A percentile compares a stretch with the other conserved stretches of the same genome.
Conservation (phyloP, 352 stramenopile genomes). For the Hyphochytrium catenoides region DNA sequence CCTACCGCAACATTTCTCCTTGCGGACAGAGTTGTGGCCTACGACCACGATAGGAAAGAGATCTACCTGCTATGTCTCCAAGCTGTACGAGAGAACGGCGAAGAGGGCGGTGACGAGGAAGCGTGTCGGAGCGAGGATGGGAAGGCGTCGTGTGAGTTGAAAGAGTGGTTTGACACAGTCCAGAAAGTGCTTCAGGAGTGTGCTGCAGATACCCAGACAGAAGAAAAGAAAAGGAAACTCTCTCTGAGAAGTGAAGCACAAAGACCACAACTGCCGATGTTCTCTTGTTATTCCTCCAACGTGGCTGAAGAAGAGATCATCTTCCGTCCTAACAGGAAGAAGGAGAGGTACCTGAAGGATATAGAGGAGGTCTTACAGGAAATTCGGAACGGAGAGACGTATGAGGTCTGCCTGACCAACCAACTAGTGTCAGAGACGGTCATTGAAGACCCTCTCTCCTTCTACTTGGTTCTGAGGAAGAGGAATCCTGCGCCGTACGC, state of each 20-base stretch:
- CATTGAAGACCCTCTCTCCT: slow-evolving; percentile 23
- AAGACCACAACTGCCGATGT: no score
- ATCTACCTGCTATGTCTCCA: slow-evolving; percentile 62
- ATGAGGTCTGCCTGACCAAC: slow-evolving; percentile 90
- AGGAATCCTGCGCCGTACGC: slow-evolving; percentile 85
- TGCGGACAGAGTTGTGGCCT: slow-evolving; percentile 57
- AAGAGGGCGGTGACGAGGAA: no score
- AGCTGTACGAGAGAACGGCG: no score
- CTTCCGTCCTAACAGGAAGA: slow-evolving; percentile 28
- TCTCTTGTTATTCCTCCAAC: no score
- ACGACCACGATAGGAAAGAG: slow-evolving; percentile 40
- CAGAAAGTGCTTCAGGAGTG: no score
- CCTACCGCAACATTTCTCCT: slow-evolving; percentile 73
- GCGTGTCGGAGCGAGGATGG: no score
- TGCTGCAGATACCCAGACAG: neutral
- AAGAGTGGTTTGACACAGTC: no score
- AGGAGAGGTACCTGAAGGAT: slow-evolving; percentile 50
- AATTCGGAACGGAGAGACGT: slow-evolving; percentile 76
- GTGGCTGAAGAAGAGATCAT: slow-evolving; percentile 17
- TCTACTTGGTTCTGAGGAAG: slow-evolving; percentile 68
- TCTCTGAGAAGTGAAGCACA: no score
- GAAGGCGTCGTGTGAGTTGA: no score
- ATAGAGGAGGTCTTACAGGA: slow-evolving; percentile 62
- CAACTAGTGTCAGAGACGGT: slow-evolving; percentile 35
- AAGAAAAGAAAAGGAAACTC: no score